Evolutionary conservation across 257 asterid species (phyloP), one percentile per base, ranked within the genome.

Genomic region (Jasminum sambac): DNA sequence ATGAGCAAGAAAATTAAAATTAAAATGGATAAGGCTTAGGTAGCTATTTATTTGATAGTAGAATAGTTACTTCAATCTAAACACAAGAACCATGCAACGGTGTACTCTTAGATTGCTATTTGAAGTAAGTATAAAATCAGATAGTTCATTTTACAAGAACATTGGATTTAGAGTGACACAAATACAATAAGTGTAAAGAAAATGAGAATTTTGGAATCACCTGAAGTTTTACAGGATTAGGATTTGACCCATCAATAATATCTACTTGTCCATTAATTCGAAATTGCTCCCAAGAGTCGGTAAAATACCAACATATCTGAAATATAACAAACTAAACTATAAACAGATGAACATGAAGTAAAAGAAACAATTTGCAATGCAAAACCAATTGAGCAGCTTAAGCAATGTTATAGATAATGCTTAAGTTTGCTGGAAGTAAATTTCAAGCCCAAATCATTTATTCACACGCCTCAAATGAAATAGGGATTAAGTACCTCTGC

Each of bases 231-330:
- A 77, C 38, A 17, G 83, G 90, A 73, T 88, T 88, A 42, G 87
- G 76, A 79, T 79, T 87, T 5, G 84, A 75, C 26, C 81, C 92
- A 69, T 90, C 96, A 63, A 90, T 84, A 63, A 87, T 75, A 72
- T 87, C 97, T 39, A 90, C 84, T n/a, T 43, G 73, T 25, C 97
- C 97, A 64, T 82, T 81, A 37, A 93, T 87, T 62, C 97, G 90
- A 55, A 86, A 89, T 71, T 90, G 98, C 85, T 93, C 97, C 98
- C 98, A 89, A n/a, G 96, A 67, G 48, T 87, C 95, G 16, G 95
- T 84, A 78, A 93, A 90, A 78, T 93, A 93, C 98, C 98, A 93
- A 74, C 98, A 90, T 59, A 93, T 82, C 98, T 92, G 74, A 73
- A 75, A 64, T 63, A 75, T 59, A 46, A 43, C 43, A 52, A 60